Base-by-base conservation (phyloP, 2,329 filamentous ascomycete genomes). In the Ophiostoma piceae region DNA sequence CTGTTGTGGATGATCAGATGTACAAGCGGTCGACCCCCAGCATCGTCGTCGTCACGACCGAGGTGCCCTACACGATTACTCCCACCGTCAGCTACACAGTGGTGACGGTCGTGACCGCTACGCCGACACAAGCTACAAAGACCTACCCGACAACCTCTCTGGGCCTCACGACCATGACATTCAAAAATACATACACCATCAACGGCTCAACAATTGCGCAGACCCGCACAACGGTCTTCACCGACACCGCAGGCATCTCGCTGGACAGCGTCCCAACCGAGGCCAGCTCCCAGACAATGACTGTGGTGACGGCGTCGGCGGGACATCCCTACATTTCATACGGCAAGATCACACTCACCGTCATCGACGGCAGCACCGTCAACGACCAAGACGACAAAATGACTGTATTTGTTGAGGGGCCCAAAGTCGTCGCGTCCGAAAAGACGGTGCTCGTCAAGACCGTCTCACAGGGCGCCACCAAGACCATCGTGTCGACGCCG, bases 281-380 rank as follows among this genome's bases (percentile, higher is more conserved):
- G 2, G 35, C 29, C 14, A 7, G 8, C 5, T 19, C 29, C 1
- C 26, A 32, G 57, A 35, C 51, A 35, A 32, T 26, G 14, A 67
- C 65, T 0, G 4, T 62, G n/a, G 69, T 68, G 22, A 26, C 57
- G n/a, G 57, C 35, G 12, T 64, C 51, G 11, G 66, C 64, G 16
- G 68, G 67, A 3, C 37, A 68, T 6, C 71, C 70, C n/a, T 72
- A 72, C 60, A 70, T 71, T 57, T 62, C 57, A 2, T 72, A 72
- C 35, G 75, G 75, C 0, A 71, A 54, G 11, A 73, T 74, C 19
- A 74, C 72, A n/a, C 74, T 76, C 39, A 74, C 73, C 19, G 51
- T 57, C n/a, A 54, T 51, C 11, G 22, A 39, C 5, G 57, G 43
- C 32, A 51, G 39, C 47, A 68, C 35, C 4, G 19, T 32, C 22